Base-by-base conservation (phyloP, 148 eudicot genomes). In the Simmondsia chinensis region DNA sequence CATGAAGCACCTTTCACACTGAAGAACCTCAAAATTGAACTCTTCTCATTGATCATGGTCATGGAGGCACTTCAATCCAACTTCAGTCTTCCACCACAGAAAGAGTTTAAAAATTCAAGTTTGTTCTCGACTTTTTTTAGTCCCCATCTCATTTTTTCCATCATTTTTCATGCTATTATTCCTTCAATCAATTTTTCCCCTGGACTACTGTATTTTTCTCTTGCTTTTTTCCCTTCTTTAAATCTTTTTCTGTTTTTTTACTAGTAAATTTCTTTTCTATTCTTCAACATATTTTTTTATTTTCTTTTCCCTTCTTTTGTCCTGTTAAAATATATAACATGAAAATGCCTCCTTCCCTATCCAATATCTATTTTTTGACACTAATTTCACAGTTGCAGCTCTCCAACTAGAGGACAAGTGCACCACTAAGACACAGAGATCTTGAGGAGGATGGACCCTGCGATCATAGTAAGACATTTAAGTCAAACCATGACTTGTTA, bases 391-490 rank as follows among this genome's bases (percentile, higher is more conserved):
- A n/a, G n/a, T n/a, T n/a, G 55, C 78, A 69, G 51, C 48, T 61
- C 70, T 71, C 73, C 71, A 36, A 45, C 61, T 29, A 52, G 36
- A 60, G 61, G 60, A 58, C 38, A 67, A 52, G 44, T 62, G 75
- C 71, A 59, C 61, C 51, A 62, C 57, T 69, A 67, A 50, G 50
- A 65, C 59, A 69, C 66, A 74, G 68, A 59, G 50, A 57, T 44
- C 75, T 45, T 49, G 57, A 52, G 58, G 39, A 52, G 73, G 75
- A 60, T 57, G 33, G 59, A 61, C 55, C 95, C 95, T 81, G 87
- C 79, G 76, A 86, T 67, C 80, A 80, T 75, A 60, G 74, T 57
- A 59, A 60, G 76, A 54, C 71, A 64, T 56, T 63, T 20, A 40
- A 54, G 71, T 67, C 68, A 64, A 67, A 60, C 74, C 75, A 61